Evolutionary conservation across 1,284 basidiomycete genomes (phyloP).

Genomic region (Vanrija sp.): DNA sequence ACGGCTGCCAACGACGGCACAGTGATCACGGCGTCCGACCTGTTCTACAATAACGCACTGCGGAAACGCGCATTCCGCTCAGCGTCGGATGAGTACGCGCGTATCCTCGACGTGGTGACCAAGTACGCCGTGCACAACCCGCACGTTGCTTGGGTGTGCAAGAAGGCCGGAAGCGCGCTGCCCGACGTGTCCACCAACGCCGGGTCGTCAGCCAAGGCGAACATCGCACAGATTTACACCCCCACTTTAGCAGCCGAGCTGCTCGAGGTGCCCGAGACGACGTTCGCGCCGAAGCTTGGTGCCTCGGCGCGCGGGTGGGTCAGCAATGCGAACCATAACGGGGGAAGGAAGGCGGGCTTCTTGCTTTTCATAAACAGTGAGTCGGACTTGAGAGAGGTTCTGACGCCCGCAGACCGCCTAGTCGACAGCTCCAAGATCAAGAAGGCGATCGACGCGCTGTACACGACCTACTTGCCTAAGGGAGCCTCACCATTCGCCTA

Average conservation of each 20-base stretch:
- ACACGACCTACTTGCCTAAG: conserved; percentile 83
- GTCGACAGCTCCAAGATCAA: conserved; percentile 88
- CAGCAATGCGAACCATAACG: conserved; percentile 84
- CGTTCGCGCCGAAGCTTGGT: conserved; percentile 46
- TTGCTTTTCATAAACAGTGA: conserved; percentile 96
- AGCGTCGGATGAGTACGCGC: conserved; percentile 84
- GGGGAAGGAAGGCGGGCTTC: conserved; percentile 68
- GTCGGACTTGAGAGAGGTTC: conserved; percentile 33
- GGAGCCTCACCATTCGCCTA: conserved; percentile 89
- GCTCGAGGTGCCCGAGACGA: conserved; percentile 54
- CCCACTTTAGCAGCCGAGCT: conserved; percentile 77
- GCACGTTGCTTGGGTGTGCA: conserved; percentile 80
- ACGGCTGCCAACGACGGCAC: conserved; percentile 95
- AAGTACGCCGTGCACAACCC: conserved; percentile 93
- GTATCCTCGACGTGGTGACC: conserved; percentile 88
- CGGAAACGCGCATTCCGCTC: conserved; percentile 81
- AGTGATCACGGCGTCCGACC: conserved; percentile 71
- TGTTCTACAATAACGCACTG: conserved; percentile 92
- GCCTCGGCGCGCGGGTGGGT: conserved; percentile 67
- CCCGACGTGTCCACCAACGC: conserved; percentile 82
- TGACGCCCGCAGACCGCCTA: conserved; percentile 68
- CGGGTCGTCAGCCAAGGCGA: conserved; percentile 62
- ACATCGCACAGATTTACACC: conserved; percentile 79
- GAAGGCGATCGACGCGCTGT: conserved; percentile 80
- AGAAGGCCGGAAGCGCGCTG: conserved; percentile 71